Conservation (phyloP, 2,329 filamentous ascomycete genomes). For the Erysiphe neolycopersici region DNA sequence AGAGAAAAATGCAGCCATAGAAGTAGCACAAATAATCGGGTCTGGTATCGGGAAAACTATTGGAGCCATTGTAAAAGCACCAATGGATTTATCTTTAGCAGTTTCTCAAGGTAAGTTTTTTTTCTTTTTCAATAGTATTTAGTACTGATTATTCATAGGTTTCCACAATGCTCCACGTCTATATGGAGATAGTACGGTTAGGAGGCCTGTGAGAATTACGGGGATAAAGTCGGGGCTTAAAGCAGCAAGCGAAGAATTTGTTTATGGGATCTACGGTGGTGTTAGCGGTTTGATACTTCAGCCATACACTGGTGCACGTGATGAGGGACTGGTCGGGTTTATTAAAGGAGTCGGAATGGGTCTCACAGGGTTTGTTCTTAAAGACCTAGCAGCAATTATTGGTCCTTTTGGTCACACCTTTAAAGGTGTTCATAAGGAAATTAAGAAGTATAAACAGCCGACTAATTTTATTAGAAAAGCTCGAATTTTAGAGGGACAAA, state of each 20-base stretch:
- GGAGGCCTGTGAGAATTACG: slow-evolving; percentile 31
- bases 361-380: slow-evolving; percentile 34
- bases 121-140: neutral
- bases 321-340: slow-evolving; percentile 27
- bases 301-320: slow-evolving; percentile 28
- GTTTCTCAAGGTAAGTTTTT: slow-evolving; percentile 26
- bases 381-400: slow-evolving; percentile 33
- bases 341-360: slow-evolving; percentile 30
- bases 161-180: slow-evolving; percentile 45
- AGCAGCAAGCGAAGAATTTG: slow-evolving; percentile 32
- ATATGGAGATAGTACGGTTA: slow-evolving; percentile 38
- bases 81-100: slow-evolving; percentile 32
- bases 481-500: slow-evolving; percentile 29
- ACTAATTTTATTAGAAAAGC: slow-evolving; percentile 26
- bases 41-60: slow-evolving; percentile 10
- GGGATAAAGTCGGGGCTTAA: slow-evolving; percentile 35
- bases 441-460: slow-evolving; percentile 25
- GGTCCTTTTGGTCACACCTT: slow-evolving; percentile 34
- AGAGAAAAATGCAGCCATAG: slow-evolving; percentile 5
- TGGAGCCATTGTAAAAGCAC: slow-evolving; percentile 17
- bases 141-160: neutral
- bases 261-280: slow-evolving; percentile 37
- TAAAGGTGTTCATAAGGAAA: slow-evolving; percentile 36
- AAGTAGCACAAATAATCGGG: slow-evolving; percentile 9
- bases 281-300: slow-evolving; percentile 34